Percentiles rank a stretch among this genome's conserved stretches.
Conservation (phyloP, 495 filamentous ascomycete genomes). For the Niebla homalea region DNA sequence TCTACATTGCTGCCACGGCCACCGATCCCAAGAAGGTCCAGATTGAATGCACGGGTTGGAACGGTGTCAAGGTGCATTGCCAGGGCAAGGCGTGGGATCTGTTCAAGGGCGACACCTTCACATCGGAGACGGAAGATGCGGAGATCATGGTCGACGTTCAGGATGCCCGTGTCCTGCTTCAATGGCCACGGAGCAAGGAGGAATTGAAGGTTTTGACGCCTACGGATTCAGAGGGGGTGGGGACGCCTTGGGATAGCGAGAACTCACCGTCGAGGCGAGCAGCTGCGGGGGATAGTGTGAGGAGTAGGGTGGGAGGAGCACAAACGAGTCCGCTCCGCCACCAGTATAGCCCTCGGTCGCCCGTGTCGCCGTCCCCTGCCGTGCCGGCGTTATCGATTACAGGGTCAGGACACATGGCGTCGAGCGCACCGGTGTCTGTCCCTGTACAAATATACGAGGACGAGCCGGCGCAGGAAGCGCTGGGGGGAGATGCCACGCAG, state of each 20-base stretch:
- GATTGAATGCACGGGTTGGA: conserved; percentile 88
- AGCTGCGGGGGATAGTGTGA: conserved; percentile 19
- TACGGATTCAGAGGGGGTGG: conserved; percentile 35
- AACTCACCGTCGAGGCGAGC: conserved; percentile 29
- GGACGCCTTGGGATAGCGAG: conserved; percentile 53
- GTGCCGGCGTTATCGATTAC: conserved; percentile 18
- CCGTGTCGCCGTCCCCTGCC: conserved; percentile 62
- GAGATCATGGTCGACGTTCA: conserved; percentile 96
- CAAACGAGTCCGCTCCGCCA: conserved; percentile 54
- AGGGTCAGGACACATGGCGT: conserved; percentile 32
- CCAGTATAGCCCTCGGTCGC: conserved; percentile 47
- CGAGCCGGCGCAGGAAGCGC: conserved; percentile 23
- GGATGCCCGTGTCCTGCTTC: conserved; percentile 74
- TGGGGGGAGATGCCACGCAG: conserved; percentile 7
- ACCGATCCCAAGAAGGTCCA: conserved; percentile 59
- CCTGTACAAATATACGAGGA: conserved; percentile 53
- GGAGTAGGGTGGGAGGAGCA: conserved; percentile 2
- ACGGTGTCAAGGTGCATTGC: conserved; percentile 86
- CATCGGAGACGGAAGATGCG: conserved; percentile 73
- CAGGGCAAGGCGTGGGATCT: conserved; percentile 78
- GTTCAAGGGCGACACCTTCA: conserved; percentile 77
- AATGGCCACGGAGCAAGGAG: conserved; percentile 53
- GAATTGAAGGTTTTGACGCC: conserved; percentile 47
- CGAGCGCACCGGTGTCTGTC: conserved; percentile 29
- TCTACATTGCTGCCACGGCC: conserved; percentile 55